These are phyloP conservation scores for Ceratobasidium sp. DNA, from an alignment of 1,284 basidiomycete species.

Conservation along the genomic window DNA sequence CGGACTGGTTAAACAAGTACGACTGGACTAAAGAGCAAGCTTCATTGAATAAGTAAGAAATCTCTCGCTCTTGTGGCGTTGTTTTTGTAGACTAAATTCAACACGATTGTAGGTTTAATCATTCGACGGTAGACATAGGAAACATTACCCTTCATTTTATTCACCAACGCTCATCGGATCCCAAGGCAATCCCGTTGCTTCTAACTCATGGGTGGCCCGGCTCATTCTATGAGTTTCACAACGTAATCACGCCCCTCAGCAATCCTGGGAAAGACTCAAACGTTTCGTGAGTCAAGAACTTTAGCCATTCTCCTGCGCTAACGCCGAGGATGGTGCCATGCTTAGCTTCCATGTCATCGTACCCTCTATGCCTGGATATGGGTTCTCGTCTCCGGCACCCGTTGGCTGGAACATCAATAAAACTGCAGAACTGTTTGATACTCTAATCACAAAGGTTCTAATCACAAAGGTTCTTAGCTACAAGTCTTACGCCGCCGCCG, in stretches of 20 bases:
- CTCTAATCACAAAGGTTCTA: constrained; percentile 28
- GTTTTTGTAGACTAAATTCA: neutral
- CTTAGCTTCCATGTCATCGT: constrained; percentile 47
- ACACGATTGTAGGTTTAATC: neutral
- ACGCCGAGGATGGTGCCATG: too few species aligned
- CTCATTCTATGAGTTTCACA: constrained; percentile 46
- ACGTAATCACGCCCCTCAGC: constrained; percentile 41
- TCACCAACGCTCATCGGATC: constrained; percentile 42
- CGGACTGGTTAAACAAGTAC: constrained; percentile 9
- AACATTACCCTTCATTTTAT: constrained; percentile 48
- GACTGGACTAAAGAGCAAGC: constrained; percentile 26
- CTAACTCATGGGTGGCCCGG: constrained; percentile 49
- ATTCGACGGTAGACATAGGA: constrained; percentile 39
- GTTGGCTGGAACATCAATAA: constrained; percentile 36
- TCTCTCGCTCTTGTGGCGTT: too few species aligned
- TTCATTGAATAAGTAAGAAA: constrained; percentile 14
- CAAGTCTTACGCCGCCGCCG: constrained; percentile 41
- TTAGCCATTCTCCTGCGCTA: too few species aligned
- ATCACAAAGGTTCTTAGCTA: constrained; percentile 36
- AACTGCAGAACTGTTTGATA: constrained; percentile 46
- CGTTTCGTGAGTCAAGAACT: constrained; percentile 16
- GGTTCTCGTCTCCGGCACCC: constrained; percentile 44
- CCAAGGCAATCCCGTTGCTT: constrained; percentile 46
- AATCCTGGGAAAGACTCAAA: constrained; percentile 22
- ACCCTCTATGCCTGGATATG: constrained; percentile 49